phyloP scores from a whole-genome alignment of 352 stramenopile species.

The Globisporangium apiculatum region DNA sequence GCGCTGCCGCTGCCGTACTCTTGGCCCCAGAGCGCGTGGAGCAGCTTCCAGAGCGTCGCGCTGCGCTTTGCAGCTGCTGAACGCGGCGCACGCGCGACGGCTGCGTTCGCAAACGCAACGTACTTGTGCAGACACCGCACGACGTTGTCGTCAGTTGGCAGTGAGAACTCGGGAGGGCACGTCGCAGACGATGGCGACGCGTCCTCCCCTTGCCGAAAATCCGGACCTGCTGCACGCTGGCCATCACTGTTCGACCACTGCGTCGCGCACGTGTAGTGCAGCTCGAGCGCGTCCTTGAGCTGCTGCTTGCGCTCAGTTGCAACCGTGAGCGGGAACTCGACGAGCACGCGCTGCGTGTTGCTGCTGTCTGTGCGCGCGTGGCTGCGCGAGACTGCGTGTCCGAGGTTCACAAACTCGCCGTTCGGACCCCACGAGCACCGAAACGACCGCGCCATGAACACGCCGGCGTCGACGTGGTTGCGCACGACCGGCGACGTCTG shows the following conservation, averaged over 20 bases:
- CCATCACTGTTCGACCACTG: constrained; percentile 12
- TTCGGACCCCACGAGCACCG: constrained; percentile 77
- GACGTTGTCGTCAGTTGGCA: constrained; percentile 41
- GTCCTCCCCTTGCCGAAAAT: constrained; percentile 22
- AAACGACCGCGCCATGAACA: constrained; percentile 80
- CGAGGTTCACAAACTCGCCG: constrained; percentile 62
- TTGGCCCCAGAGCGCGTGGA: constrained; percentile 73
- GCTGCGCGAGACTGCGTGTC: constrained; percentile 26
- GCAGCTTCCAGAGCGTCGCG: constrained; percentile 57
- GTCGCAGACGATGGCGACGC: constrained; percentile 9
- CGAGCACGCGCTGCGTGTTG: constrained; percentile 22
- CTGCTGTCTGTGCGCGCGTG: constrained; percentile 11
- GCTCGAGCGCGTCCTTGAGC: constrained; percentile 42
- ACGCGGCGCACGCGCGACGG: constrained; percentile 14
- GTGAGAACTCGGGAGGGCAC: constrained; percentile 29
- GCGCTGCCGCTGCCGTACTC: constrained; percentile 34
- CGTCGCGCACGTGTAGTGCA: constrained; percentile 45
- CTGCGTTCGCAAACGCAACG: constrained; percentile 31
- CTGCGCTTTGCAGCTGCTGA: constrained; percentile 13
- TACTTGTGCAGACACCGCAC: constrained; percentile 61
- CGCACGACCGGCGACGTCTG: constrained; percentile 27
- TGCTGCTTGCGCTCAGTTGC: constrained; percentile 26
- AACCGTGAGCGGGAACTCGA: constrained; percentile 46
- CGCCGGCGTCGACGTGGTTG: constrained; percentile 50
- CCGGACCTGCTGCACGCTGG: background rate